phyloP scores from a whole-genome alignment of 2,329 filamentous ascomycete genomes.

The Penicillium digitatum region DNA sequence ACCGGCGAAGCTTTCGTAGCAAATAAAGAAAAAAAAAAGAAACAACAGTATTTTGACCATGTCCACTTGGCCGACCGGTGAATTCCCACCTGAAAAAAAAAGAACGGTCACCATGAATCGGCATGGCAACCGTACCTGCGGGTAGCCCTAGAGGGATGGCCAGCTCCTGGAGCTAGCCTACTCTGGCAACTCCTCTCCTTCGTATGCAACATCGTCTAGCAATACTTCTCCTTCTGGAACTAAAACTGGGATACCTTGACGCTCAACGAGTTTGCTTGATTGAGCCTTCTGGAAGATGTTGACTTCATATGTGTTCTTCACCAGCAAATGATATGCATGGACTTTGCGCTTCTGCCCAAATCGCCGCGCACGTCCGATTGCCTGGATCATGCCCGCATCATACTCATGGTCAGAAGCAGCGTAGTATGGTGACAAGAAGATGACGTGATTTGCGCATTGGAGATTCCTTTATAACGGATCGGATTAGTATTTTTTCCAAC shows the following conservation, averaged over 20 bases:
- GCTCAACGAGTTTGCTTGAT: constrained; percentile 28
- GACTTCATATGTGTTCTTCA: constrained; percentile 45
- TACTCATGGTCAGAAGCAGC: constrained; percentile 52
- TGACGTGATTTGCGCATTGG: constrained; percentile 60
- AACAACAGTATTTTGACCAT: background rate
- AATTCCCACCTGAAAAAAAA: background rate
- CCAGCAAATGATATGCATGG: constrained; percentile 53
- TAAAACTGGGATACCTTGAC: constrained; percentile 20
- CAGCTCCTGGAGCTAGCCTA: background rate
- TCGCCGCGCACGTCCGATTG: constrained; percentile 57
- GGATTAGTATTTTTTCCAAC: constrained; percentile 7
- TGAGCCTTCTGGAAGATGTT: constrained; percentile 42
- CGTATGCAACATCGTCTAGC: background rate
- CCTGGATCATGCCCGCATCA: constrained; percentile 58
- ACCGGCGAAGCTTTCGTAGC: no score
- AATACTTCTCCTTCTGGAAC: background rate
- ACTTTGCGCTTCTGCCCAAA: constrained; percentile 57
- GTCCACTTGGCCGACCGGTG: background rate
- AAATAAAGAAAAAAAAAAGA: no score
- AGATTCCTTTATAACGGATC: constrained; percentile 50
- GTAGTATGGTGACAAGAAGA: constrained; percentile 59
- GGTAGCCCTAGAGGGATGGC: background rate
- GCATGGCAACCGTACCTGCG: background rate
- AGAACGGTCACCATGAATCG: no score
- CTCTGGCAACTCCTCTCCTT: background rate